These are phyloP conservation scores for Lactifluus piperatus DNA, from an alignment of 768 basidiomycete species.

Conservation along the genomic window DNA sequence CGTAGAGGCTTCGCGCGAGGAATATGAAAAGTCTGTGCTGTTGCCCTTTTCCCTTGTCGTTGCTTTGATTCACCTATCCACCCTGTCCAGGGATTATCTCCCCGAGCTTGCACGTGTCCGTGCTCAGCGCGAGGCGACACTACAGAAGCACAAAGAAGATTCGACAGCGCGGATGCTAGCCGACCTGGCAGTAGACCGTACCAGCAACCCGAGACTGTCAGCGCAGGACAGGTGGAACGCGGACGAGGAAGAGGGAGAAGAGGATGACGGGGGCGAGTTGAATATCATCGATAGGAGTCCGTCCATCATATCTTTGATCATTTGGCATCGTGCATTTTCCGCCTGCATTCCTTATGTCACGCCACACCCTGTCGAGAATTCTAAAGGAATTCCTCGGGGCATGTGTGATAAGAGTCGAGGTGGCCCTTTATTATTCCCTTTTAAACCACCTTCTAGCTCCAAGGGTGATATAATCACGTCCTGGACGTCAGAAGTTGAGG, in stretches of 20 bases:
- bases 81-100: slow-evolving; percentile 65
- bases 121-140: slow-evolving; percentile 50
- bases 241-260: slow-evolving; percentile 48
- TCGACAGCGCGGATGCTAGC: slow-evolving; percentile 70
- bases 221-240: slow-evolving; percentile 55
- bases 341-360: background rate
- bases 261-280: slow-evolving; percentile 34
- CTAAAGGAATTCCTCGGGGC: background rate
- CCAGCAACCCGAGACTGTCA: slow-evolving; percentile 48
- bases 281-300: slow-evolving; percentile 67
- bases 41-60: background rate
- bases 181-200: slow-evolving; percentile 70
- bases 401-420: background rate
- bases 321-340: background rate
- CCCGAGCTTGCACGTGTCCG: slow-evolving; percentile 78
- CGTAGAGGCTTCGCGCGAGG: slow-evolving; percentile 77
- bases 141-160: slow-evolving; percentile 62
- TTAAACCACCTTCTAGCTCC: background rate
- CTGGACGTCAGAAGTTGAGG: background rate
- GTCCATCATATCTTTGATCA: slow-evolving; percentile 24
- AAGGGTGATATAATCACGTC: background rate
- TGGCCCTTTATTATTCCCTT: slow-evolving; percentile 1
- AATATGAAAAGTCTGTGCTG: slow-evolving; percentile 72
- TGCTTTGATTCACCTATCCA: background rate
- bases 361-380: background rate